Percentiles rank a stretch among this genome's conserved stretches.
Conservation (phyloP, 345 rosid species). For the Gossypium mustelinum region DNA sequence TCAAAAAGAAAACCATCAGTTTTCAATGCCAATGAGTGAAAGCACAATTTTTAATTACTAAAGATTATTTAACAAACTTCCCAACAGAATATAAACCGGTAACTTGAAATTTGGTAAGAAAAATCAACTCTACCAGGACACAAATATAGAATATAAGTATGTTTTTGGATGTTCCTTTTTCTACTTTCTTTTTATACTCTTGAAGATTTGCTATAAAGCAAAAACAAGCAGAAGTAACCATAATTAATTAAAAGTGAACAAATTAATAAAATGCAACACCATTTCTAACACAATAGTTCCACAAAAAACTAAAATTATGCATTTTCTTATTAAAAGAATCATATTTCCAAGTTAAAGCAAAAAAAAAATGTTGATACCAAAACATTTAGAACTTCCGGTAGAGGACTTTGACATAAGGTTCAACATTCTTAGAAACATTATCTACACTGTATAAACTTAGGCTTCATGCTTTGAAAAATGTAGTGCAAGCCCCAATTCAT, state of each 20-base stretch:
- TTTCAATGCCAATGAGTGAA: neutral
- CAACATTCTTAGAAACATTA: neutral
- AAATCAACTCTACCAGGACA: neutral
- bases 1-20: conserved; percentile 9
- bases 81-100: neutral
- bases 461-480: neutral
- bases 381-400: neutral
- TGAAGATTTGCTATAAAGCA: neutral
- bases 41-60: neutral
- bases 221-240: neutral
- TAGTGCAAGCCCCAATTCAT: neutral
- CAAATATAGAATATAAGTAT: neutral
- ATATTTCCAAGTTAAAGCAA: neutral
- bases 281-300: neutral
- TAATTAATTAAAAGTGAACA: neutral
- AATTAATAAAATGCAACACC: neutral
- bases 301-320: neutral
- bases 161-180: neutral
- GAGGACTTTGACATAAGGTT: neutral
- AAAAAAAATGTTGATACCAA: neutral
- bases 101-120: neutral
- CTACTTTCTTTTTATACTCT: neutral
- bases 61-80: conserved; percentile 2
- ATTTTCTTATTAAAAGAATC: neutral
- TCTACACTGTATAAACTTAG: neutral